Evolutionary conservation across 2,329 filamentous ascomycete genomes (phyloP), one percentile per base, ranked within the genome.

Genomic region (Colletotrichum sublineola): DNA sequence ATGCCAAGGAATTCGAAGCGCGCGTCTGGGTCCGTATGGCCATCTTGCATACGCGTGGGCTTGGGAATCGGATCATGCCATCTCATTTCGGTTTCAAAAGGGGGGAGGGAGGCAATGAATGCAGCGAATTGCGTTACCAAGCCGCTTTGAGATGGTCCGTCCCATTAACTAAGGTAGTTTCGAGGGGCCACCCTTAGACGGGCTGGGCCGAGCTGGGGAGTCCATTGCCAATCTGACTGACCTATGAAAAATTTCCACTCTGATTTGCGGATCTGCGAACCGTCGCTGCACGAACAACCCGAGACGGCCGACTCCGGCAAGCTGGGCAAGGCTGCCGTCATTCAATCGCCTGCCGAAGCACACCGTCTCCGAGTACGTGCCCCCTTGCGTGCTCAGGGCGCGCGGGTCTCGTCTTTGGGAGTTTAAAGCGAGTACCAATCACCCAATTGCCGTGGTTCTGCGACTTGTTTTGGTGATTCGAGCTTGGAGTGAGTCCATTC

Each of bases 11-110:
- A 64, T 58, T 38, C 44, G 70, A 72, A 65, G 70, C 70, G 70
- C 60, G 58, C 66, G 60, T 61, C 70, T 72, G 66, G 64, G 68
- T 42, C 60, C 4, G 38, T 64, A 68, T 38, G 58, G 31, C 40
- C 65, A 63, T 60, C 31, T 29, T 18, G n/a, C 64, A 68, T n/a
- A 55, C 44, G 40, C 40, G 60, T 42, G 48, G 70, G 70, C 60
- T 72, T 69, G 66, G 66, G 55, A 72, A 72, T 72, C 66, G 66
- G 70, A 61, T 72, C 70, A 72, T 69, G 40, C 64, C 55, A 72
- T 69, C 58, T 72, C 70, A 69, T 72, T 69, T 69, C 61, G 70
- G 64, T 63, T 72, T 72, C 61, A 63, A 64, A 42, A 58, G 50
- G 31, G 65, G 64, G 58, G 50, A n/a, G 40, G 12, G 42, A 44